Evolutionary conservation across 352 stramenopile species (phyloP).

Genomic region (Phytophthora citricola): DNA sequence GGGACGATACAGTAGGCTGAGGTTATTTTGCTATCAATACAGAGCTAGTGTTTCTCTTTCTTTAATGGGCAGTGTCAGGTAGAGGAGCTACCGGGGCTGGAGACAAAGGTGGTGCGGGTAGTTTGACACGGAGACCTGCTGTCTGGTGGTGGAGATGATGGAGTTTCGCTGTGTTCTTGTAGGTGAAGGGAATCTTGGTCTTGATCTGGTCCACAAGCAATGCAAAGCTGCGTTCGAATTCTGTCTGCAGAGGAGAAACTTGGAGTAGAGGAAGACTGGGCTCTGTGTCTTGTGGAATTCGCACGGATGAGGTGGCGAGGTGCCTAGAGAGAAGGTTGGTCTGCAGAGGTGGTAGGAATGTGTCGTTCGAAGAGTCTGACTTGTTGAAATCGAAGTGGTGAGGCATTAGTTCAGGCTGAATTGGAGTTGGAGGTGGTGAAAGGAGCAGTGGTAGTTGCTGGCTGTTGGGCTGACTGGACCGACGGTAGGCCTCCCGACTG

Average conservation of each 20-base stretch:
- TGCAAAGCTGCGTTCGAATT: slow-evolving; percentile 76
- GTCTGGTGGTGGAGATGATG: slow-evolving; percentile 40
- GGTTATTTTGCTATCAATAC: not conserved
- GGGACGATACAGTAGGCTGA: slow-evolving; percentile 7
- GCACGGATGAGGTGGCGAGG: not conserved
- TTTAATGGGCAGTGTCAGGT: slow-evolving; percentile 14
- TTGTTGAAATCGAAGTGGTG: slow-evolving; percentile 12
- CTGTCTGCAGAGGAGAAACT: slow-evolving; percentile 66
- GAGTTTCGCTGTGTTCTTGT: slow-evolving; percentile 31
- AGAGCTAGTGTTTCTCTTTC: slow-evolving; percentile 12
- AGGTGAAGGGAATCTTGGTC: slow-evolving; percentile 44
- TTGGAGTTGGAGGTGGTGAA: not conserved
- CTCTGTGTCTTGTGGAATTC: slow-evolving; percentile 3
- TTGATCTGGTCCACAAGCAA: slow-evolving; percentile 54
- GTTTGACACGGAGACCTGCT: slow-evolving; percentile 20
- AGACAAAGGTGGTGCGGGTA: not conserved
- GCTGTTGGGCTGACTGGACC: slow-evolving; percentile 17
- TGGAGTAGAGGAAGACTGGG: not conserved
- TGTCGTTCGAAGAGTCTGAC: slow-evolving; percentile 4
- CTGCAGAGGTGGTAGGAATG: slow-evolving; percentile 22
- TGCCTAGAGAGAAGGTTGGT: slow-evolving; percentile 3
- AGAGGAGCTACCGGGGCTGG: slow-evolving; percentile 16
- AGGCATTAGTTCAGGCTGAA: slow-evolving; percentile 17
- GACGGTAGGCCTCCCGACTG: slow-evolving; percentile 65
- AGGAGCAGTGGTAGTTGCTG: slow-evolving; percentile 10